Conservation (phyloP, 192 early-diverging fungal species). For the Coemansia sp. region DNA sequence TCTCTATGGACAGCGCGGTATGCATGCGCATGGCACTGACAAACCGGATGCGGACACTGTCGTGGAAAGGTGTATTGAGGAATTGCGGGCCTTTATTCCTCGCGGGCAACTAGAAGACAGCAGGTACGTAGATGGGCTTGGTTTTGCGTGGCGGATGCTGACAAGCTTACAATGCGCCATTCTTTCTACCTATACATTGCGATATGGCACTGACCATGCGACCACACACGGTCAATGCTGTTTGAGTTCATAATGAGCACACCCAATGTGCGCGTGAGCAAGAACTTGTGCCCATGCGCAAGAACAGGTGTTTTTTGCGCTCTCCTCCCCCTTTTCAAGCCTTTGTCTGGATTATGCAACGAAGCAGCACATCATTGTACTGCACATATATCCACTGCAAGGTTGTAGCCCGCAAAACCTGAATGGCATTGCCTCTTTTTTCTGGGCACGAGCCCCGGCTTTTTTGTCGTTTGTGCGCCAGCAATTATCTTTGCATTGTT, state of each 20-base stretch:
- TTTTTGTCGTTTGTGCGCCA: background rate
- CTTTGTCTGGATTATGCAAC: constrained; percentile 5
- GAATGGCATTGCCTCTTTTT: constrained; percentile 3
- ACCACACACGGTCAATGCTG: background rate
- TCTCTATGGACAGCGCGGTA: constrained; percentile 16
- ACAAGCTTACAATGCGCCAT: background rate
- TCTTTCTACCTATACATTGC: background rate
- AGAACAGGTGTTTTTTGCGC: background rate
- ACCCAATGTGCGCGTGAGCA: background rate
- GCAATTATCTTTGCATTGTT: background rate
- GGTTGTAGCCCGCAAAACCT: background rate
- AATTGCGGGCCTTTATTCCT: constrained; percentile 14
- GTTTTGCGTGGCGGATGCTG: background rate
- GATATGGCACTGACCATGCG: background rate
- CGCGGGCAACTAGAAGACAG: background rate
- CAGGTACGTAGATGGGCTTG: background rate
- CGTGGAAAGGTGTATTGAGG: constrained; percentile 6
- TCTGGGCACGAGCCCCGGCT: background rate
- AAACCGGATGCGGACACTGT: background rate
- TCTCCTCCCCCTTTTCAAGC: background rate
- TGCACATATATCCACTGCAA: constrained; percentile 3
- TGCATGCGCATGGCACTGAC: background rate
- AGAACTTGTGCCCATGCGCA: background rate
- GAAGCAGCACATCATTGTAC: background rate
- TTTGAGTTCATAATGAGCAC: background rate